These are phyloP conservation scores for Antrodiella citrinella DNA, from an alignment of 768 basidiomycete species.

Conservation along the genomic window DNA sequence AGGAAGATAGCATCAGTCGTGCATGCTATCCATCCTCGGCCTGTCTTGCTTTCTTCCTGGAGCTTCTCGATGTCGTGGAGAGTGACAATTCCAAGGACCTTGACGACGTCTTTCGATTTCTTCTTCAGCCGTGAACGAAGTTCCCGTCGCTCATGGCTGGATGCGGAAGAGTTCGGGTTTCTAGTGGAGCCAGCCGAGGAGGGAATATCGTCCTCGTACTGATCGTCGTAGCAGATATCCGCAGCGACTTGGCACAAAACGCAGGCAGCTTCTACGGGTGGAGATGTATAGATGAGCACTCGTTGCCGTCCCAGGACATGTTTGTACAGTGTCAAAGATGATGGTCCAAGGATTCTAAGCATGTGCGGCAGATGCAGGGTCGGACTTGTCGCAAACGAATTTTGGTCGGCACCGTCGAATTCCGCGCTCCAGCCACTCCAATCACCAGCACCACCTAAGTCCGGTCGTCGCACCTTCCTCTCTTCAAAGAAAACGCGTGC, in stretches of 20 bases:
- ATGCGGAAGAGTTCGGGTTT: not conserved
- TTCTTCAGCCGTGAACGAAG: slow-evolving; percentile 23
- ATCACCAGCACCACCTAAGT: slow-evolving; percentile 47
- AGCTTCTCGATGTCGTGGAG: slow-evolving; percentile 64
- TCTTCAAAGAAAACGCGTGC: slow-evolving; percentile 59
- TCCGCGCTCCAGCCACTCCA: slow-evolving; percentile 70
- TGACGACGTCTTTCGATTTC: slow-evolving; percentile 44
- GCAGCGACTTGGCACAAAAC: slow-evolving; percentile 55
- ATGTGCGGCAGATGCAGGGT: slow-evolving; percentile 69
- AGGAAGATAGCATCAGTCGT: slow-evolving; percentile 79
- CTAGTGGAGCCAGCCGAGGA: not conserved
- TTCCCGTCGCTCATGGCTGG: slow-evolving; percentile 5
- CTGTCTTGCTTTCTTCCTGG: slow-evolving; percentile 43
- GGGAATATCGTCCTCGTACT: slow-evolving; percentile 12
- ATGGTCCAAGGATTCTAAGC: slow-evolving; percentile 70
- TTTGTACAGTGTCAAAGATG: slow-evolving; percentile 71
- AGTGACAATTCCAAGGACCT: slow-evolving; percentile 74
- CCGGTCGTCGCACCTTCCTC: slow-evolving; percentile 40
- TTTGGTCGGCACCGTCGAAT: slow-evolving; percentile 27
- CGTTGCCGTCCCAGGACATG: slow-evolving; percentile 66
- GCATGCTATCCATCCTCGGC: slow-evolving; percentile 81
- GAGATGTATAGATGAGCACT: slow-evolving; percentile 72
- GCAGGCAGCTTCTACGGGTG: slow-evolving; percentile 75
- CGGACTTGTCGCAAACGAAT: slow-evolving; percentile 31
- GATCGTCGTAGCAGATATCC: slow-evolving; percentile 51